These are phyloP conservation scores for Hydrangea macrophylla DNA, from an alignment of 148 eudicot species.

Conservation along the genomic window DNA sequence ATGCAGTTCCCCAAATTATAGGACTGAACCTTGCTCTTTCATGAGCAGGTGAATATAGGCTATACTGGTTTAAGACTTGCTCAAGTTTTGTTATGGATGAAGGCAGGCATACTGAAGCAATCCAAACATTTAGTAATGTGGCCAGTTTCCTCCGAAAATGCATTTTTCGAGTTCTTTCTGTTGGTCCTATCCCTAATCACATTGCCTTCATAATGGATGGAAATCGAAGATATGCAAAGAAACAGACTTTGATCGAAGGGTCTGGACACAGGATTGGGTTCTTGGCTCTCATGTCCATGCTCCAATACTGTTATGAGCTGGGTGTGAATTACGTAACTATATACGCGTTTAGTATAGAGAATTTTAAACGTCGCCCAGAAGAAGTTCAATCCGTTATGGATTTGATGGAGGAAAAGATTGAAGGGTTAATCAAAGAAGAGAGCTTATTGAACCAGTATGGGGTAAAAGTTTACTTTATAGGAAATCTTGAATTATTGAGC, in stretches of 20 bases:
- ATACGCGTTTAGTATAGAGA: constrained; percentile 73
- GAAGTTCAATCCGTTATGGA: constrained; percentile 64
- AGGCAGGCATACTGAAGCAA: constrained; percentile 3
- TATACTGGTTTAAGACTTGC: not conserved
- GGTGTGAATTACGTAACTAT: constrained; percentile 53
- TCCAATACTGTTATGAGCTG: constrained; percentile 55
- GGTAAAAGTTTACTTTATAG: constrained; percentile 56
- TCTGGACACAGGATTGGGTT: constrained; percentile 52
- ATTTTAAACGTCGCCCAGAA: constrained; percentile 60
- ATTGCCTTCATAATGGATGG: constrained; percentile 78
- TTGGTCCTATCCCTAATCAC: constrained; percentile 58
- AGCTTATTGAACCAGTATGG: constrained; percentile 64
- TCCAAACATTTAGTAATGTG: constrained; percentile 13
- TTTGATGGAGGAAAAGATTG: constrained; percentile 60
- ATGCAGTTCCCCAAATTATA: not conserved
- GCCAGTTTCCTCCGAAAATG: constrained; percentile 31
- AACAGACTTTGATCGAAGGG: constrained; percentile 44
- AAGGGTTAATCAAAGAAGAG: constrained; percentile 47
- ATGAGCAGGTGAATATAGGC: constrained; percentile 5
- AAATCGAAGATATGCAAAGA: constrained; percentile 65
- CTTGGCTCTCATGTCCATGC: constrained; percentile 45
- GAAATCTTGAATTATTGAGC: constrained; percentile 48
- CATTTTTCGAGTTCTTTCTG: constrained; percentile 40
- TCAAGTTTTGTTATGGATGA: constrained; percentile 17
- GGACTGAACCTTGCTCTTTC: not conserved